phyloP scores from a whole-genome alignment of 2,329 filamentous ascomycete genomes.

The Monosporascus sp. region DNA sequence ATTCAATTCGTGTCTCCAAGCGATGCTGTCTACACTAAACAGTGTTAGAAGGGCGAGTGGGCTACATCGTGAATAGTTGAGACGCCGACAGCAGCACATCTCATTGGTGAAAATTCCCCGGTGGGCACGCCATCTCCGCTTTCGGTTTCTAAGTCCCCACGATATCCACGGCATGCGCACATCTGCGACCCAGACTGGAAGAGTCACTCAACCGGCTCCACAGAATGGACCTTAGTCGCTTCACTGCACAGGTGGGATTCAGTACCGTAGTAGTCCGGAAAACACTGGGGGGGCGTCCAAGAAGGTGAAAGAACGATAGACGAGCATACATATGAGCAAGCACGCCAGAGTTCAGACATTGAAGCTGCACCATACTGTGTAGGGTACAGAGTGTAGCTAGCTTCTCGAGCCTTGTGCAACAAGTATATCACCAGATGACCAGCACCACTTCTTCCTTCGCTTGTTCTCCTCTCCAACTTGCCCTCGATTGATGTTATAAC shows the following conservation, averaged over 20 bases:
- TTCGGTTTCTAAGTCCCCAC: conserved; percentile 14
- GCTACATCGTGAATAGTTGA: conserved; percentile 16
- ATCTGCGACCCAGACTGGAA: neutral
- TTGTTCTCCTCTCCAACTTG: neutral
- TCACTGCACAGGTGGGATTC: neutral
- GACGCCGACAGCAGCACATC: neutral
- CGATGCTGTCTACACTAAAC: no score
- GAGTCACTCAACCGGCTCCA: neutral
- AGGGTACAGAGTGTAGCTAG: neutral
- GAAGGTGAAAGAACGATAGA: neutral
- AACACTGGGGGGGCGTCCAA: neutral
- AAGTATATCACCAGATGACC: neutral
- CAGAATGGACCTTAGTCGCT: neutral
- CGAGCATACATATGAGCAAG: neutral
- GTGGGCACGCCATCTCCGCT: conserved; percentile 21
- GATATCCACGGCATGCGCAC: neutral
- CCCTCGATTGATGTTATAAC: no score
- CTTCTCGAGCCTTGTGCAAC: neutral
- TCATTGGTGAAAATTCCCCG: conserved; percentile 16
- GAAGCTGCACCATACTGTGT: no score
- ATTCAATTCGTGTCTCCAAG: conserved; percentile 3
- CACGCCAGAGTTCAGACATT: no score
- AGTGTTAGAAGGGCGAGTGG: conserved; percentile 10
- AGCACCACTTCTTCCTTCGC: neutral
- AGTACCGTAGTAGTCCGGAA: neutral